Percentiles rank a stretch among this genome's conserved stretches.
phyloP scores from a whole-genome alignment of 2,329 filamentous ascomycete genomes.

The Claviceps pusilla region DNA sequence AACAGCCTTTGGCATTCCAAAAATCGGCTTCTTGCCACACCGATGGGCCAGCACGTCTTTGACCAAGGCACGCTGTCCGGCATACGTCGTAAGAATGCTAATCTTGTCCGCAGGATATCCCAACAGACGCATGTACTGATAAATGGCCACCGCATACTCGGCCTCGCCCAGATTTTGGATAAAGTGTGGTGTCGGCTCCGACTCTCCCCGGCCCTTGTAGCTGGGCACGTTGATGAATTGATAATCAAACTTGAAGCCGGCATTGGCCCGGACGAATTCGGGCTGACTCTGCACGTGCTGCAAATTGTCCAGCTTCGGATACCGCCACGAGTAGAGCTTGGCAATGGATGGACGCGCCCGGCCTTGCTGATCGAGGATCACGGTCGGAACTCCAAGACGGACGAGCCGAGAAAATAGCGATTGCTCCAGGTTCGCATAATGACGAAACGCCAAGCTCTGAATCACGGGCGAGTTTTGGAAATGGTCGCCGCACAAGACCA shows the following conservation, averaged over 20 bases:
- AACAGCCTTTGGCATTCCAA: slow-evolving; percentile 77
- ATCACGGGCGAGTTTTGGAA: slow-evolving; percentile 93
- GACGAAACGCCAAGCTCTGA: slow-evolving; percentile 82
- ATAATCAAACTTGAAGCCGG: slow-evolving; percentile 85
- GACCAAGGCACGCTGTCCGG: slow-evolving; percentile 78
- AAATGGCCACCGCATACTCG: slow-evolving; percentile 90
- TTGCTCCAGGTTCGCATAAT: slow-evolving; percentile 92
- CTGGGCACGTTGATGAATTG: slow-evolving; percentile 93
- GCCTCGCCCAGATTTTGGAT: slow-evolving; percentile 94
- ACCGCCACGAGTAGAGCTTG: slow-evolving; percentile 85
- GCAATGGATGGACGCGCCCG: slow-evolving; percentile 78
- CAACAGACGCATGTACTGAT: slow-evolving; percentile 91
- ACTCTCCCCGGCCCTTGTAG: slow-evolving; percentile 81
- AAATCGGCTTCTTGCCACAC: slow-evolving; percentile 69
- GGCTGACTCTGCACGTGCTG: slow-evolving; percentile 51
- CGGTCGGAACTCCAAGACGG: slow-evolving; percentile 78
- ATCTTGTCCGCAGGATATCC: slow-evolving; percentile 78
- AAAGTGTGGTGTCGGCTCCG: slow-evolving; percentile 83
- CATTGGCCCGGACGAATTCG: slow-evolving; percentile 71
- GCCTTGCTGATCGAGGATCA: slow-evolving; percentile 85
- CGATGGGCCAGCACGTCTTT: slow-evolving; percentile 72
- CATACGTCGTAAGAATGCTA: slow-evolving; percentile 83
- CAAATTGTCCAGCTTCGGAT: slow-evolving; percentile 64
- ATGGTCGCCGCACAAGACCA: slow-evolving; percentile 90
- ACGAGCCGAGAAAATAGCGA: slow-evolving; percentile 86